A percentile compares a stretch with the other conserved stretches of the same genome.
Evolutionary conservation across 495 filamentous ascomycete genomes (phyloP).

Genomic region (Neurospora pannonica): DNA sequence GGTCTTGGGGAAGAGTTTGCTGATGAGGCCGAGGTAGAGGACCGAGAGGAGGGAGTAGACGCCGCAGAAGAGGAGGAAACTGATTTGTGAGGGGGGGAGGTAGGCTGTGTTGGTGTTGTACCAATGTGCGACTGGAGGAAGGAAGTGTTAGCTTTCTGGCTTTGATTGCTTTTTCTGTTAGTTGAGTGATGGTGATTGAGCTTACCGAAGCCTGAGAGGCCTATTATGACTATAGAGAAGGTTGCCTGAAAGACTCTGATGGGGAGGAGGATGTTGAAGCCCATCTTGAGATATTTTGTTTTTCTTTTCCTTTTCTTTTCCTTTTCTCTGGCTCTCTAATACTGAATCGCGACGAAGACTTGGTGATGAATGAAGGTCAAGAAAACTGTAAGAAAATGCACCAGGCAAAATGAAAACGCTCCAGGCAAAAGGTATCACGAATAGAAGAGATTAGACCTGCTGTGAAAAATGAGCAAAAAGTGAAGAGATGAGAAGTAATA

Average conservation of each 20-base stretch:
- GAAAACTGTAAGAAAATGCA: background rate
- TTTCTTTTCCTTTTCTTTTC: background rate
- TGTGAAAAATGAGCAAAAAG: background rate
- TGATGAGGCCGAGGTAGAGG: conserved; percentile 54
- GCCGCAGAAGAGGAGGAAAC: conserved; percentile 62
- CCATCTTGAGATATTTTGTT: conserved; percentile 5
- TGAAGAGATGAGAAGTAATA: background rate
- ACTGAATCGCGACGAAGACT: background rate
- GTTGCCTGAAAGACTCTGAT: conserved; percentile 44
- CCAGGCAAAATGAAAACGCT: background rate
- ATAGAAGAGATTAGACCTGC: background rate
- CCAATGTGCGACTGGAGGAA: conserved; percentile 38
- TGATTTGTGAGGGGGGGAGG: conserved; percentile 47
- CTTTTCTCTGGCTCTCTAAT: background rate
- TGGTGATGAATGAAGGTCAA: background rate
- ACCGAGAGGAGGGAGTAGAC: conserved; percentile 58
- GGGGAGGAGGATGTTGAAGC: conserved; percentile 15
- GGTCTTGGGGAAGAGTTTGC: conserved; percentile 40
- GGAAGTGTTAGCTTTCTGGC: conserved; percentile 7
- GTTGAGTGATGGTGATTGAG: background rate
- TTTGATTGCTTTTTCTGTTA: background rate
- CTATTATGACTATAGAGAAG: conserved; percentile 58
- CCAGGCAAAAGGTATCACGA: background rate
- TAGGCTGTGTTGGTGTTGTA: conserved; percentile 38
- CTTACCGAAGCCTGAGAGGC: conserved; percentile 62